These are phyloP conservation scores for Hortiboletus flavorubellus DNA, from an alignment of 768 basidiomycete species.

Conservation along the genomic window DNA sequence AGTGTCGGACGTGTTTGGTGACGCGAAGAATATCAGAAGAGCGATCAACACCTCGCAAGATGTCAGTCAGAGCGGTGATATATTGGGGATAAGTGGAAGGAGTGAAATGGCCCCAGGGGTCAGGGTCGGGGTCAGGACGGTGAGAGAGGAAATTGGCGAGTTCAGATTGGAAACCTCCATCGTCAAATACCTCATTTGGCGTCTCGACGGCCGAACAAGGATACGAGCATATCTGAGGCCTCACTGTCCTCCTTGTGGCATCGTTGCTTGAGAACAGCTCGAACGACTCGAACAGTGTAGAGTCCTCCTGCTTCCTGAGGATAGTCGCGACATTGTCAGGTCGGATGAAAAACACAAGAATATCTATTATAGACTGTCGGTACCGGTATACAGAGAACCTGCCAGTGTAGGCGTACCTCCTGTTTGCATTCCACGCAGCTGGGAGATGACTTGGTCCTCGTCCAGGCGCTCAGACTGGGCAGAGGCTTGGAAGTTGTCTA, in stretches of 20 bases:
- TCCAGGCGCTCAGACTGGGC: not conserved
- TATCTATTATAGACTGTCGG: slow-evolving; percentile 29
- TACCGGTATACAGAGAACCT: not conserved
- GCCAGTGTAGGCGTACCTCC: not conserved
- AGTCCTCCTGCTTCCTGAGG: slow-evolving; percentile 21
- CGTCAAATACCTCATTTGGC: slow-evolving; percentile 12
- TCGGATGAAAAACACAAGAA: slow-evolving; percentile 34
- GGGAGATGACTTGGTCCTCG: not conserved
- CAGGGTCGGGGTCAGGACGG: no score
- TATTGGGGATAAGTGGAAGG: no score
- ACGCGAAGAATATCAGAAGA: slow-evolving; percentile 15
- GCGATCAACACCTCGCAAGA: no score
- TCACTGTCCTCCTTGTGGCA: not conserved
- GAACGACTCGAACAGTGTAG: slow-evolving; percentile 39
- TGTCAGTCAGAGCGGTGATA: no score
- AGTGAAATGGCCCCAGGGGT: no score
- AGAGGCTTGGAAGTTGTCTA: not conserved
- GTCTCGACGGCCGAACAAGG: slow-evolving; percentile 39
- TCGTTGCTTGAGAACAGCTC: slow-evolving; percentile 34
- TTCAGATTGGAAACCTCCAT: not conserved
- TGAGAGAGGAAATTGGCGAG: no score
- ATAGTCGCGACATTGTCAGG: slow-evolving; percentile 20
- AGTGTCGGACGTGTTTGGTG: slow-evolving; percentile 25
- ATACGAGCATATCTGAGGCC: slow-evolving; percentile 24
- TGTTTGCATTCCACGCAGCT: not conserved